Evolutionary conservation across 2,329 filamentous ascomycete genomes (phyloP), one percentile per base, ranked within the genome.

Genomic region (Xylaria sp.): DNA sequence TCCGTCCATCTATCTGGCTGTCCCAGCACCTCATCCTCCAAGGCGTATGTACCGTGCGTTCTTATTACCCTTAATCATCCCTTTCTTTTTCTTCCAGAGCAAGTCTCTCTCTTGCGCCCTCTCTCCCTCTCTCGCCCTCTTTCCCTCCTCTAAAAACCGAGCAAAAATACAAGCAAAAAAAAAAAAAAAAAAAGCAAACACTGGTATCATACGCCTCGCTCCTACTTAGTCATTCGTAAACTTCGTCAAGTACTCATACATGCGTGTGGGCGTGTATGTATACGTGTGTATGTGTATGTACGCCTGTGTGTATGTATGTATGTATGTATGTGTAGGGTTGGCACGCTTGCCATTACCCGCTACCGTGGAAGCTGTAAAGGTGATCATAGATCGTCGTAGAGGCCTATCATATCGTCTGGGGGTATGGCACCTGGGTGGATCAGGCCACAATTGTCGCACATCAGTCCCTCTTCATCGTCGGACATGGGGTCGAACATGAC

Each of bases 401-500:
- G 54, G 45, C 69, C 67, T 63, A 69, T 63, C 45, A 68, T 44
- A 19, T 68, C 63, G 1, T 65, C 55, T 2, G 64, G 56, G 4
- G 61, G 60, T 19, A 71, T 65, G 2, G 68, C 66, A 24, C 68
- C 69, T 2, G 64, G 65, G 50, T 70, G 69, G 7, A 53, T 47
- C 42, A 66, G 53, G 39, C 68, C 68, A 48, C 69, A 71, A 37
- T 71, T 69, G 38, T 67, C 64, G 42, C 69, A 71, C 17, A 63
- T 48, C 34, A 64, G 55, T 13, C 44, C 56, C 2, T 65, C 63
- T 1, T 61, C 57, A 2, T 67, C 64, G 1, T 65, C 64, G 13
- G 29, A 6, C 29, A 64, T 26, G 19, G 52, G 50, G 47, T 69
- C 68, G 24, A 67, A 66, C 60, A 69, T 61, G 2, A 59, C 63